Evolutionary conservation across 2,329 filamentous ascomycete genomes (phyloP).

Genomic region (Stachybotrys chlorohalonatus): DNA sequence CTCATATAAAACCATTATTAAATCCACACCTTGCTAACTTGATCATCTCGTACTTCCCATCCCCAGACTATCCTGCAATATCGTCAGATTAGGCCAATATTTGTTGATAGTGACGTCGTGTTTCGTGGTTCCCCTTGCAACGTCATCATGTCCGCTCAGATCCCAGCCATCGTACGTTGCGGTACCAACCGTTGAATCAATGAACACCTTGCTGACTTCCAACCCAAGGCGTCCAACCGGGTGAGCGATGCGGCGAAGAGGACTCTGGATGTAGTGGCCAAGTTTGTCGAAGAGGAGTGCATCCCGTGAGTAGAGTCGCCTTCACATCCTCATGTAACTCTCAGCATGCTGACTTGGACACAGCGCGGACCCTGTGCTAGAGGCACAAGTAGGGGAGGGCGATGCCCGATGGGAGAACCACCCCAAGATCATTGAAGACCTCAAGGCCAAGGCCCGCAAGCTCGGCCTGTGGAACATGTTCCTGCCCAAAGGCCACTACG

Average conservation of each 20-base stretch:
- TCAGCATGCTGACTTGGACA: not conserved
- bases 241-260: constrained; percentile 81
- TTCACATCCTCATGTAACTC: not conserved
- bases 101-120: too few species aligned
- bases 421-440: constrained; percentile 74
- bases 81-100: too few species aligned
- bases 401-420: constrained; percentile 70
- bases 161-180: constrained; percentile 22
- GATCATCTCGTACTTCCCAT: too few species aligned
- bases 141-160: constrained; percentile 19
- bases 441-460: constrained; percentile 74
- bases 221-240: constrained; percentile 35
- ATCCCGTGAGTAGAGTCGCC: constrained; percentile 48
- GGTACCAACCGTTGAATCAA: not conserved
- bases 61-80: too few species aligned
- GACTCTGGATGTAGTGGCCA: constrained; percentile 80
- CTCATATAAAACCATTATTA: not conserved
- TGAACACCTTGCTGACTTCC: constrained; percentile 4
- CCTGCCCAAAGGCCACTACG: constrained; percentile 88
- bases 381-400: constrained; percentile 71
- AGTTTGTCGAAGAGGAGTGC: constrained; percentile 96
- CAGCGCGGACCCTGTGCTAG: constrained; percentile 69
- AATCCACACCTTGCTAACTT: too few species aligned
- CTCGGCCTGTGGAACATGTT: constrained; percentile 98
- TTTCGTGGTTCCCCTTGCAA: not conserved